Evolutionary conservation across 1,284 basidiomycete species (phyloP).

Genomic region (Exobasidium cylindrosporum): DNA sequence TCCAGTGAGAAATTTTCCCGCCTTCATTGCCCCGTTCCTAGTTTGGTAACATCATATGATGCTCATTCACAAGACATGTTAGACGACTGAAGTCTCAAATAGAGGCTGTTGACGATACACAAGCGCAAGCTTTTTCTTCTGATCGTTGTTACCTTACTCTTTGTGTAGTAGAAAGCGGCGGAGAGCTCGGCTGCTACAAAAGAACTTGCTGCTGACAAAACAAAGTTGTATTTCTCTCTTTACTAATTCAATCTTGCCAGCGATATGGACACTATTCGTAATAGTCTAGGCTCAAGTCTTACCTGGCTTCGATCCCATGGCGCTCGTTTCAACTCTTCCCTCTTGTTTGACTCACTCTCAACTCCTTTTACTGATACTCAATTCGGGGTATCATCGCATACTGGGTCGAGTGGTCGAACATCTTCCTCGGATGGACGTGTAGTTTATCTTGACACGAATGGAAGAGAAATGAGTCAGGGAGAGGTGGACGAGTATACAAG

Average conservation of each 20-base stretch:
- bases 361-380: conserved; percentile 7
- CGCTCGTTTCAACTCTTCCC: neutral
- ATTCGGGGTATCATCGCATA: neutral
- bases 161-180: no score
- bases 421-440: neutral
- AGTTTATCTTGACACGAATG: neutral
- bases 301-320: neutral
- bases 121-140: conserved; percentile 5
- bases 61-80: conserved; percentile 8
- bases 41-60: no score
- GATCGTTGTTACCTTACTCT: no score
- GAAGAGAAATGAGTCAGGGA: neutral
- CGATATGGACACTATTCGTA: conserved; percentile 2
- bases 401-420: neutral
- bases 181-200: no score
- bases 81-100: neutral
- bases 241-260: neutral
- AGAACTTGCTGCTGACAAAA: no score
- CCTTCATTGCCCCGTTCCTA: no score
- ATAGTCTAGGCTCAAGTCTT: neutral
- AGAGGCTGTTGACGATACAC: neutral
- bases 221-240: no score
- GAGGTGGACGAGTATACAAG: neutral
- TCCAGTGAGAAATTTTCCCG: no score
- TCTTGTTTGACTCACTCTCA: conserved; percentile 1